These are phyloP conservation scores for Cadophora sp. DNA, from an alignment of 2,329 filamentous ascomycete species.

Conservation along the genomic window DNA sequence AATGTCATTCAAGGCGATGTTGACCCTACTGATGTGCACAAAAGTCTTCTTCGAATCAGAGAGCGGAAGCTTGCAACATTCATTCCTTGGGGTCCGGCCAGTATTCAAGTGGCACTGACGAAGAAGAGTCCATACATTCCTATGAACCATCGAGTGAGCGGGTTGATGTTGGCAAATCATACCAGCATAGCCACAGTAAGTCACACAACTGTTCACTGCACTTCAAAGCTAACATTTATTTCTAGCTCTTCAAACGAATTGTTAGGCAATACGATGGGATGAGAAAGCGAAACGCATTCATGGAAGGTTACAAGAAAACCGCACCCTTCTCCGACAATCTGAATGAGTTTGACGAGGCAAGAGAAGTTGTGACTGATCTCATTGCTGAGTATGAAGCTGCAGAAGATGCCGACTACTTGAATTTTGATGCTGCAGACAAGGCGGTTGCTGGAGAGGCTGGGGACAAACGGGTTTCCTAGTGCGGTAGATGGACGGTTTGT, in stretches of 20 bases:
- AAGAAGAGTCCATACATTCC: conserved; percentile 96
- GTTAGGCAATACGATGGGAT: conserved; percentile 91
- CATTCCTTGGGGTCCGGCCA: conserved; percentile 97
- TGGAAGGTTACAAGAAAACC: conserved; percentile 96
- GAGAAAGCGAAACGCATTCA: conserved; percentile 94
- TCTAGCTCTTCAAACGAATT: conserved; percentile 87
- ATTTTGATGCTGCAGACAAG: conserved; percentile 54
- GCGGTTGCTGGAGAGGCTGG: conserved; percentile 40
- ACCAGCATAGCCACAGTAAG: conserved; percentile 90
- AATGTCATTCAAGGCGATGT: conserved; percentile 99
- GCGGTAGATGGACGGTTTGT: not conserved
- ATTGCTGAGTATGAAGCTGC: conserved; percentile 96
- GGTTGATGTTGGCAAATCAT: conserved; percentile 97
- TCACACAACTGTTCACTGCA: not conserved
- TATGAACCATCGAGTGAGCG: conserved; percentile 92
- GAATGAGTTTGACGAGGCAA: conserved; percentile 93
- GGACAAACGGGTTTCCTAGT: conserved; percentile 38
- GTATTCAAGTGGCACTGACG: conserved; percentile 95
- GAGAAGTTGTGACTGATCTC: conserved; percentile 88
- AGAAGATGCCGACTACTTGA: conserved; percentile 88
- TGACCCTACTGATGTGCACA: conserved; percentile 97
- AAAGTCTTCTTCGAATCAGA: conserved; percentile 93
- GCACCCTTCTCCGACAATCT: conserved; percentile 91
- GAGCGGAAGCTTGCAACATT: conserved; percentile 94
- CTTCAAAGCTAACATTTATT: conserved; percentile 21